Percentiles rank a stretch among this genome's conserved stretches.
Evolutionary conservation across 306 rosid genomes (phyloP).

Genomic region (Trifolium fragiferum): DNA sequence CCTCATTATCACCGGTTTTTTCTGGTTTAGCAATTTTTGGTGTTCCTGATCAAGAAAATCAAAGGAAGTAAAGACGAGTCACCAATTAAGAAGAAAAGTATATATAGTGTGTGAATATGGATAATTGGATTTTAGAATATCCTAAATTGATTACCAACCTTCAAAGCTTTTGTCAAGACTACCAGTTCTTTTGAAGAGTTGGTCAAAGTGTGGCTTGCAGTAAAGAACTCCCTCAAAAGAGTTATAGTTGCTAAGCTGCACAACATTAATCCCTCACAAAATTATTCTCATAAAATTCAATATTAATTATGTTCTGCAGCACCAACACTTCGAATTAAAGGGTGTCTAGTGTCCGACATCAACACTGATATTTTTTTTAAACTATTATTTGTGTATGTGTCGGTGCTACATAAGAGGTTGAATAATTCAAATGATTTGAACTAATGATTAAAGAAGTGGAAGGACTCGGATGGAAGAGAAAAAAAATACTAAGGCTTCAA

Average conservation of each 20-base stretch:
- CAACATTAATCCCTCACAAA: slow-evolving; percentile 40
- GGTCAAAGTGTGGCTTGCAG: slow-evolving; percentile 96
- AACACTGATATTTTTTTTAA: too few species aligned
- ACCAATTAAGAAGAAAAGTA: slow-evolving; percentile 17
- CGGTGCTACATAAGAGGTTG: too few species aligned
- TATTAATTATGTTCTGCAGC: too few species aligned
- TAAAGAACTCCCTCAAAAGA: slow-evolving; percentile 98
- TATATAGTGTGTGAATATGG: too few species aligned
- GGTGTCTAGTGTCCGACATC: neutral
- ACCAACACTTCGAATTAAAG: too few species aligned
- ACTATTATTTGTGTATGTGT: too few species aligned
- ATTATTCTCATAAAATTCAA: neutral
- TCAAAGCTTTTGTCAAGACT: slow-evolving; percentile 98
- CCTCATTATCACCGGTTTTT: slow-evolving; percentile 67
- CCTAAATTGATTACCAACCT: slow-evolving; percentile 50
- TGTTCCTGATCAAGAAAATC: slow-evolving; percentile 62
- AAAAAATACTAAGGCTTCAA: too few species aligned
- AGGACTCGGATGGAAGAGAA: too few species aligned
- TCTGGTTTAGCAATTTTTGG: slow-evolving; percentile 92
- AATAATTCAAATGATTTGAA: too few species aligned
- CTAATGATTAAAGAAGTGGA: too few species aligned
- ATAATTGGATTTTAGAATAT: too few species aligned
- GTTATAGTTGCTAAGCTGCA: slow-evolving; percentile 98
- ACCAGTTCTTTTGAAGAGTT: slow-evolving; percentile 93
- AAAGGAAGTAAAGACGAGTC: neutral